A percentile compares a stretch with the other conserved stretches of the same genome.
phyloP scores from a whole-genome alignment of 2,329 filamentous ascomycete genomes.

The Hypocrella siamensis region DNA sequence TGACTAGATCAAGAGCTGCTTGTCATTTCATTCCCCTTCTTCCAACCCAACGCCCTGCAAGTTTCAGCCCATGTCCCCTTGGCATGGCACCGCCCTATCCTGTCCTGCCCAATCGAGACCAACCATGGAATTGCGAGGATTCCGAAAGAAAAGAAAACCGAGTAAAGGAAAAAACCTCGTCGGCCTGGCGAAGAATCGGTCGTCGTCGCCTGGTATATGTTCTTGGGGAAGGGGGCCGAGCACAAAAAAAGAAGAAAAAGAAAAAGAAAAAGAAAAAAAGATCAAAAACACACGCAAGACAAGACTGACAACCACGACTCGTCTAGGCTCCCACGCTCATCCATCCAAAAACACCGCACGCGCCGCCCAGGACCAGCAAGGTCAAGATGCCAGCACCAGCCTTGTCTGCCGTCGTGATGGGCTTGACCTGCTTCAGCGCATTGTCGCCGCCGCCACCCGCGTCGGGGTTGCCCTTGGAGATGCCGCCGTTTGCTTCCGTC shows the following conservation, averaged over 20 bases:
- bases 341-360: slow-evolving; percentile 28
- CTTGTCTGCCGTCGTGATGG: slow-evolving; percentile 26
- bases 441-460: slow-evolving; percentile 22
- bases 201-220: too few species aligned
- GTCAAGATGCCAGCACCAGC: slow-evolving; percentile 33
- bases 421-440: slow-evolving; percentile 14
- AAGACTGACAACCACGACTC: not conserved
- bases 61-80: too few species aligned
- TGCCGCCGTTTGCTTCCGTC: slow-evolving; percentile 35
- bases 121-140: too few species aligned
- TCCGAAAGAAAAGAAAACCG: too few species aligned
- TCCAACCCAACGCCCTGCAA: too few species aligned
- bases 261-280: not conserved
- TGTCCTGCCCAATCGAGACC: too few species aligned
- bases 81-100: too few species aligned
- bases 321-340: slow-evolving; percentile 25
- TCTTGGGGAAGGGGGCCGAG: too few species aligned
- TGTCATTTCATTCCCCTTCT: too few species aligned
- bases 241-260: not conserved
- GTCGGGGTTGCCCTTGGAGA: slow-evolving; percentile 26
- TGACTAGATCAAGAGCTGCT: too few species aligned
- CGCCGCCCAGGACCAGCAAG: slow-evolving; percentile 23
- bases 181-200: too few species aligned
- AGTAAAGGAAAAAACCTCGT: too few species aligned
- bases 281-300: not conserved